Evolutionary conservation across 1,284 basidiomycete species (phyloP), one percentile per base, ranked within the genome.

Genomic region (Irpex sp.): DNA sequence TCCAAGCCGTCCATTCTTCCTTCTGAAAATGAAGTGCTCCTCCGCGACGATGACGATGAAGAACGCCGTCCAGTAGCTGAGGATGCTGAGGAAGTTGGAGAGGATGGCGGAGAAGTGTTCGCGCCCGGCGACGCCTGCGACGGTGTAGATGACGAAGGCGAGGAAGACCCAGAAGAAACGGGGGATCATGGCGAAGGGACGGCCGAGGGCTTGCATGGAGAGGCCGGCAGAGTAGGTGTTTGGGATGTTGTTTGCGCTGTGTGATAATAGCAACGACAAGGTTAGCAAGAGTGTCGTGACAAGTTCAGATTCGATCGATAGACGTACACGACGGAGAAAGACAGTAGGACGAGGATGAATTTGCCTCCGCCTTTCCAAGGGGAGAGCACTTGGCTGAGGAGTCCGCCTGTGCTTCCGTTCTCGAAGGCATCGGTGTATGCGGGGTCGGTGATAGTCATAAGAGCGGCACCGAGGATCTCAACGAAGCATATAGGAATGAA

Each of bases 61-160:
- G 68, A 86, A 81, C 1, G 82, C 81, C 0, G 79, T 78, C 85
- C 85, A 88, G 72, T 89, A 88, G n/a, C 82, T 81, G 23, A 87
- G 73, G 57, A 88, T 79, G 19, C 79, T 73, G 36, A 86, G 71
- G 71, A 79, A 78, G 68, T 81, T 86, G 45, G 70, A 75, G 5
- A 89, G 75, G 54, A 87, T 84, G 48, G 75, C 75, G 48, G 80
- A 80, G 69, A 89, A 87, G 67, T 84, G 82, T 61, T 82, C 79
- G 49, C 84, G 80, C 2, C 87, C 87, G 2, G 80, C 83, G 54
- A 88, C 80, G 16, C 84, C 83, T 0, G 85, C 81, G 42, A 85
- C 75, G 33, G 86, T 83, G 71, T 85, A 83, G 54, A 78, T 73
- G 16, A 79, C 70, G 65, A 82, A 83, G 12, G 80, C 77, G 28